Percentiles rank a stretch among this genome's conserved stretches.
Evolutionary conservation across 225 moss, liverwort and hornwort genomes (phyloP).

Genomic region (Neckera pumila): DNA sequence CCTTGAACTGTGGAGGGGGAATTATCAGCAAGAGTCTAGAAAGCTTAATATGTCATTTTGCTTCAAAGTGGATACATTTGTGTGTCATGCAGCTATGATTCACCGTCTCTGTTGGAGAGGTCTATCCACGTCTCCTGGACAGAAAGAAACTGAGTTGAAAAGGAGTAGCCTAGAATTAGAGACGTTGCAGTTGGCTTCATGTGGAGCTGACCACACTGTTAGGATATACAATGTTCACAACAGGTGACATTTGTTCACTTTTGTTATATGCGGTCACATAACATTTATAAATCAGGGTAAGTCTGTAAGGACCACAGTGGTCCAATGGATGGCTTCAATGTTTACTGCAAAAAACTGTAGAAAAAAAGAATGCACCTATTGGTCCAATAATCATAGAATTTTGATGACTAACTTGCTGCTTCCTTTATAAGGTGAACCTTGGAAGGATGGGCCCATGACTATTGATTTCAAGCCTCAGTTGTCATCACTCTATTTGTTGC

Average conservation of each 20-base stretch:
- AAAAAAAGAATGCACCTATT: too few species aligned
- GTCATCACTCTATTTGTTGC: too few species aligned
- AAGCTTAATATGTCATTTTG: conserved; percentile 33
- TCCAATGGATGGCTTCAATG: too few species aligned
- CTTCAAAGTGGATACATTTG: conserved; percentile 28
- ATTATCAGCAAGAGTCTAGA: not conserved
- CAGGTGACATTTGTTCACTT: not conserved
- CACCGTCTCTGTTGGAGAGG: conserved; percentile 70
- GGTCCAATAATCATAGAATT: too few species aligned
- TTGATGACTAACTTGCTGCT: too few species aligned
- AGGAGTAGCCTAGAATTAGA: not conserved
- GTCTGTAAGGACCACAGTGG: too few species aligned
- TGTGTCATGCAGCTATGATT: conserved; percentile 65
- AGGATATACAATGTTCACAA: conserved; percentile 30
- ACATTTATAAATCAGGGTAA: too few species aligned
- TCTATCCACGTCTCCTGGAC: not conserved
- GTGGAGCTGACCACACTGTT: conserved; percentile 49
- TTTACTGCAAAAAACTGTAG: too few species aligned
- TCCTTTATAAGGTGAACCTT: too few species aligned
- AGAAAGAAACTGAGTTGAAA: not conserved
- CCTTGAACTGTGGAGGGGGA: conserved; percentile 66
- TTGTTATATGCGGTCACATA: not conserved
- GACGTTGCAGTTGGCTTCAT: conserved; percentile 45
- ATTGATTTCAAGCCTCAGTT: too few species aligned
- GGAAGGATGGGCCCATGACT: too few species aligned